Conservation (phyloP, 257 asterid species). For the Cynanchum wilfordii region DNA sequence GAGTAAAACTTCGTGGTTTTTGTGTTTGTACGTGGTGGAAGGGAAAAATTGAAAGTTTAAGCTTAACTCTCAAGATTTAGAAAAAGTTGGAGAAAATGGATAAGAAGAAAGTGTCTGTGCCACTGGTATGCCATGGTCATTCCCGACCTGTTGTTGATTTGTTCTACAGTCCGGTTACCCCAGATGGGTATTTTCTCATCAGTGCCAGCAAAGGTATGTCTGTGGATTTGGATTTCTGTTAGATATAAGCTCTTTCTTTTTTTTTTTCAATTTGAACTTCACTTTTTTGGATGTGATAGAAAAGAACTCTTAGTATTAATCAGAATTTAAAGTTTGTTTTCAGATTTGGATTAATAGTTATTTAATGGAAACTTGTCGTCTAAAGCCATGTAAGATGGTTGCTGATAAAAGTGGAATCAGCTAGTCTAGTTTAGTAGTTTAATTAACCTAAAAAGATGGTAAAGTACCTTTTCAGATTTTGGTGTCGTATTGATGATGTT, state of each 20-base stretch:
- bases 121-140: slow-evolving; percentile 37
- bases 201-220: slow-evolving; percentile 36
- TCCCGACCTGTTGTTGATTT: slow-evolving; percentile 38
- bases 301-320: not conserved
- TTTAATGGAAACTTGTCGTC: not conserved
- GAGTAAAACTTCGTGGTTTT: not conserved
- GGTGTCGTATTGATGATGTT: not conserved
- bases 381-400: not conserved
- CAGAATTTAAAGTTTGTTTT: not conserved
- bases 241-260: no score
- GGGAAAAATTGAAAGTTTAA: not conserved
- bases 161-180: slow-evolving; percentile 34
- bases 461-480: not conserved
- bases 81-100: slow-evolving; percentile 22
- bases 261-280: not conserved
- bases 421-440: not conserved
- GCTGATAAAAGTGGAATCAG: not conserved
- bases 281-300: not conserved
- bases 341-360: not conserved
- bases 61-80: not conserved
- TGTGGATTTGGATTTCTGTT: not conserved
- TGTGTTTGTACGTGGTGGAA: not conserved
- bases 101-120: slow-evolving; percentile 35
- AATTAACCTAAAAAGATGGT: not conserved
- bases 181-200: slow-evolving; percentile 40